Evolutionary conservation across 352 stramenopile genomes (phyloP), one percentile per base, ranked within the genome.

Genomic region (Phytophthora macrochlamydospora): DNA sequence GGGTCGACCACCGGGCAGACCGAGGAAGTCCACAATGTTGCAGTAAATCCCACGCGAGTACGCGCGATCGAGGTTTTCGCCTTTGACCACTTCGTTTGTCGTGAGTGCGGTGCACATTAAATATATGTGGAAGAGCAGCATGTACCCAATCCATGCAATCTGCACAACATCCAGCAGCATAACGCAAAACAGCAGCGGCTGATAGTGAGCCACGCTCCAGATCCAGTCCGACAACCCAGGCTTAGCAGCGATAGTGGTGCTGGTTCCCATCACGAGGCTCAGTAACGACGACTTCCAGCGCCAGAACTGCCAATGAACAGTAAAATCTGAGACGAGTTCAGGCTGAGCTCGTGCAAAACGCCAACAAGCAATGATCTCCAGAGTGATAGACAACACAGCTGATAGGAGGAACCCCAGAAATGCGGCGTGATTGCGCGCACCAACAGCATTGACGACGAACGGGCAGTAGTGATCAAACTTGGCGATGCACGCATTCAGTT

Each of bases 391-490:
- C 8, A 79, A 14, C 12, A 91, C 86, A 14, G 81, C 77, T 29
- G 76, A 91, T 49, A 91, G 67, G 33, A 99, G 75, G 76, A 99
- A 99, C 3, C 83, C 67, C 38, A 98, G 76, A 69, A 99, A 99
- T 49, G 79, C 92, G 44, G 81, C 67, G 79, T 99, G 94, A 82
- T 99, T 99, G 33, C 90, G 78, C 38, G 91, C 82, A 9, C 96
- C 97, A 51, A 99, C 92, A 59, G 94, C 98, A 80, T 96, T 99
- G 45, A 92, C 88, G 37, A 92, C 86, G 57, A 93, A 95, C 9
- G 87, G 87, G 28, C 87, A 95, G 57, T 94, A 93, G 64, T 95
- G 87, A 59, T 95, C 87, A 53, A 93, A 95, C 63, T 80, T 86
- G 35, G 87, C 82, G 55, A 95, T 87, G 69, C 87, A 95, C 24